Percentiles rank a stretch among this genome's conserved stretches.
These are phyloP conservation scores for Phytopythium boreale DNA, from an alignment of 352 stramenopile species.

Conservation along the genomic window DNA sequence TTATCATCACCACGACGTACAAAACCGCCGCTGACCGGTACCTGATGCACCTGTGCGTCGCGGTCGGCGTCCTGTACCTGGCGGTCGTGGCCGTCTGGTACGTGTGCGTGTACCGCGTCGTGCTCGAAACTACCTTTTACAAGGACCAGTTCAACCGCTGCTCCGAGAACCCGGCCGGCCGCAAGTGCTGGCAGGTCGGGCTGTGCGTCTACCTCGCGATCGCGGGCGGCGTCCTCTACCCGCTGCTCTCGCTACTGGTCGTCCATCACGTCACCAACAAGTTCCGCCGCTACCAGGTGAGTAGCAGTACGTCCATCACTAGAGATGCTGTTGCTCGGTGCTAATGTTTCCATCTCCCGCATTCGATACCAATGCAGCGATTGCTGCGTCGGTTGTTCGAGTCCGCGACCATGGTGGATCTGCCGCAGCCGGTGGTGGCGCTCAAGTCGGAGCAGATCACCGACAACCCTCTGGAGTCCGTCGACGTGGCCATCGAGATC, in stretches of 20 bases:
- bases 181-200: conserved; percentile 76
- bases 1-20: conserved; percentile 46
- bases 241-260: conserved; percentile 57
- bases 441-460: conserved; percentile 34
- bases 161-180: conserved; percentile 42
- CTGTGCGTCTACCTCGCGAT: conserved; percentile 58
- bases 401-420: conserved; percentile 43
- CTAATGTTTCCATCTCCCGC: neutral
- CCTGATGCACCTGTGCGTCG: conserved; percentile 69
- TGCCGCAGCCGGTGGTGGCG: conserved; percentile 31
- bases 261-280: conserved; percentile 60
- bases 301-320: neutral
- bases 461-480: conserved; percentile 23
- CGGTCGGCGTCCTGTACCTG: conserved; percentile 48
- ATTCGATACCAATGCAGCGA: conserved; percentile 13
- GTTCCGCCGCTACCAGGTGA: conserved; percentile 47
- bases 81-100: conserved; percentile 60
- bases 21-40: conserved; percentile 68
- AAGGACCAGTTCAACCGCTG: conserved; percentile 78
- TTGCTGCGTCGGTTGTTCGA: conserved; percentile 45
- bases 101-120: conserved; percentile 51
- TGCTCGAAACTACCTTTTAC: conserved; percentile 77
- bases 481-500: conserved; percentile 37
- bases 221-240: conserved; percentile 48
- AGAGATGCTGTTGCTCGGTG: neutral